Percentiles rank a stretch among this genome's conserved stretches.
Evolutionary conservation across 2,329 filamentous ascomycete species (phyloP).

Genomic region (Xylaria polymorpha): DNA sequence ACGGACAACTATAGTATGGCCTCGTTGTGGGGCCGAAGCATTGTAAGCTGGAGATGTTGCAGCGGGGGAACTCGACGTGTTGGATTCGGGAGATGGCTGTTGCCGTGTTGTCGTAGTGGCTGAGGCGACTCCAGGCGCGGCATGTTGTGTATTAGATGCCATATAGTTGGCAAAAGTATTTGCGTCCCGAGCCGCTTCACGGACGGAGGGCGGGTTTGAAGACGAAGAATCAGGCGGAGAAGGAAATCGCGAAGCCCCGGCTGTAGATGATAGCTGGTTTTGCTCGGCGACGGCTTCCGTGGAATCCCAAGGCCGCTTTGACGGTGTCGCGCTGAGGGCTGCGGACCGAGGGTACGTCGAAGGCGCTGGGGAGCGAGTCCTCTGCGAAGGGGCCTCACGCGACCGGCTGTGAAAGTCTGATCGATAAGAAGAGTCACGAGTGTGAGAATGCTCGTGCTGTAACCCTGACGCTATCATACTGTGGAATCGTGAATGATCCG

Average conservation of each 20-base stretch:
- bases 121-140: conserved; percentile 43
- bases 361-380: conserved; percentile 43
- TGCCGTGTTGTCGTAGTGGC: conserved; percentile 45
- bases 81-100: conserved; percentile 48
- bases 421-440: conserved; percentile 57
- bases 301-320: conserved; percentile 49
- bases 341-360: conserved; percentile 43
- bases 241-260: conserved; percentile 62
- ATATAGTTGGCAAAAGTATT: conserved; percentile 58
- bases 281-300: conserved; percentile 41
- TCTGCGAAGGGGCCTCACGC: conserved; percentile 44
- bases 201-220: conserved; percentile 55
- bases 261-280: conserved; percentile 47
- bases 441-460: conserved; percentile 60
- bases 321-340: conserved; percentile 43
- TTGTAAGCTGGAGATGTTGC: conserved; percentile 49
- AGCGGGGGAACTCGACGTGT: conserved; percentile 44
- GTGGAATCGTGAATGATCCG: conserved; percentile 77
- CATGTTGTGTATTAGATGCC: conserved; percentile 56
- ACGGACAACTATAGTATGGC: conserved; percentile 78
- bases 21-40: conserved; percentile 55
- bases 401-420: conserved; percentile 53
- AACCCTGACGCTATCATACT: conserved; percentile 71
- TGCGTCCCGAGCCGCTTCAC: conserved; percentile 56
- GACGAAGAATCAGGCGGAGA: conserved; percentile 67